phyloP scores from a whole-genome alignment of 2,329 filamentous ascomycete genomes.

The Pochonia chlamydosporia region DNA sequence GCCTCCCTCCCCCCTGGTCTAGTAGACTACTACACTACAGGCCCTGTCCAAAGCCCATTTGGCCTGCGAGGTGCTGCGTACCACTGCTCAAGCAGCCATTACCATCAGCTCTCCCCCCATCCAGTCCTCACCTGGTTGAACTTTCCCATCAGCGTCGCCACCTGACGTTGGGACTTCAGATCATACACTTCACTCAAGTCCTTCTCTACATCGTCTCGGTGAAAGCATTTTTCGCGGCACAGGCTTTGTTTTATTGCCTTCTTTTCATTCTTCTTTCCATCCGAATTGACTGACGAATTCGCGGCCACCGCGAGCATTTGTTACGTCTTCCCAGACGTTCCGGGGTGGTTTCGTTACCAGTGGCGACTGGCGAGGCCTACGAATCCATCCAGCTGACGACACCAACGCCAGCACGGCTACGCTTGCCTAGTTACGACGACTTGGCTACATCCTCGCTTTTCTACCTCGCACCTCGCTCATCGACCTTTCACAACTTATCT shows the following conservation, averaged over 20 bases:
- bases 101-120: not conserved
- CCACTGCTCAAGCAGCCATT: not conserved
- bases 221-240: not conserved
- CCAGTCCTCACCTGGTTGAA: not conserved
- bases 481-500: not conserved
- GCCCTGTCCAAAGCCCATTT: not conserved
- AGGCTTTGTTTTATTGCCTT: not conserved
- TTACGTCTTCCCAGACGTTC: not conserved
- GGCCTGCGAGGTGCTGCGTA: conserved; percentile 1
- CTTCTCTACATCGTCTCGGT: not conserved
- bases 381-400: conserved; percentile 13
- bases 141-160: conserved; percentile 4
- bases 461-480: not conserved
- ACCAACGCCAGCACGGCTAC: conserved; percentile 5
- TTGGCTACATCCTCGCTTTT: not conserved
- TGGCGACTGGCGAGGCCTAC: conserved; percentile 9
- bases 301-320: conserved; percentile 9
- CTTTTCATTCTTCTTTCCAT: not conserved
- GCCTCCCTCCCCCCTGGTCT: not conserved
- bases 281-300: conserved; percentile 2
- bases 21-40: not conserved
- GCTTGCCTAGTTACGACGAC: conserved; percentile 1
- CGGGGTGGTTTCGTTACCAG: conserved; percentile 1
- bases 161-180: not conserved
- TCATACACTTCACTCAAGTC: not conserved